Conservation (phyloP, 176 grass and related monocot genomes). For the Musa acuminata region DNA sequence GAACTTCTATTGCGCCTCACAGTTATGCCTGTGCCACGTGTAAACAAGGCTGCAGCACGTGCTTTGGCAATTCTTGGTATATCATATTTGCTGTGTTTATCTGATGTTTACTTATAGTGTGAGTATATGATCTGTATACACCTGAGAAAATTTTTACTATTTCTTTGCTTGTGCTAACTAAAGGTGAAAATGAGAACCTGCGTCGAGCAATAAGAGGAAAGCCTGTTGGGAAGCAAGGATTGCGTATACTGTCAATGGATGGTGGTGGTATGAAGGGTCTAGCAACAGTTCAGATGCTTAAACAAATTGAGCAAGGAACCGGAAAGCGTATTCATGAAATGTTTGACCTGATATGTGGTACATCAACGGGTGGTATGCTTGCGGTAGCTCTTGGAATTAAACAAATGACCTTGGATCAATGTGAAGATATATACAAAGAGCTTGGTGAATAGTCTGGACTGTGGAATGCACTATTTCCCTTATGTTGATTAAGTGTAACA, state of each 20-base stretch:
- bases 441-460: slow-evolving; percentile 46
- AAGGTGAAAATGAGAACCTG: slow-evolving; percentile 95
- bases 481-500: neutral
- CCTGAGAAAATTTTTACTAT: neutral
- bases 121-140: slow-evolving; percentile 19
- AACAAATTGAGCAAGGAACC: slow-evolving; percentile 94
- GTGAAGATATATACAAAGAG: slow-evolving; percentile 99
- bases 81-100: slow-evolving; percentile 7
- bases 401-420: slow-evolving; percentile 80
- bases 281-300: slow-evolving; percentile 96
- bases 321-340: slow-evolving; percentile 91
- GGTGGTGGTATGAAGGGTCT: slow-evolving; percentile 99
- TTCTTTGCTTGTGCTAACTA: neutral
- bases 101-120: neutral
- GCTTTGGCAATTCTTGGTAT: slow-evolving; percentile 92
- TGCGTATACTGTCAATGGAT: slow-evolving; percentile 94
- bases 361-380: slow-evolving; percentile 99
- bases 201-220: slow-evolving; percentile 81
- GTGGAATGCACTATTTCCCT: slow-evolving; percentile 1
- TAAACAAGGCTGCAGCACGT: slow-evolving; percentile 77
- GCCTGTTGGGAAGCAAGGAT: slow-evolving; percentile 74
- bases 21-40: slow-evolving; percentile 45
- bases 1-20: slow-evolving; percentile 85
- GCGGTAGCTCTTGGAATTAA: slow-evolving; percentile 95
- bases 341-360: slow-evolving; percentile 99